These are phyloP conservation scores for Solanum microdontum DNA, from an alignment of 257 asterid species.

Conservation along the genomic window DNA sequence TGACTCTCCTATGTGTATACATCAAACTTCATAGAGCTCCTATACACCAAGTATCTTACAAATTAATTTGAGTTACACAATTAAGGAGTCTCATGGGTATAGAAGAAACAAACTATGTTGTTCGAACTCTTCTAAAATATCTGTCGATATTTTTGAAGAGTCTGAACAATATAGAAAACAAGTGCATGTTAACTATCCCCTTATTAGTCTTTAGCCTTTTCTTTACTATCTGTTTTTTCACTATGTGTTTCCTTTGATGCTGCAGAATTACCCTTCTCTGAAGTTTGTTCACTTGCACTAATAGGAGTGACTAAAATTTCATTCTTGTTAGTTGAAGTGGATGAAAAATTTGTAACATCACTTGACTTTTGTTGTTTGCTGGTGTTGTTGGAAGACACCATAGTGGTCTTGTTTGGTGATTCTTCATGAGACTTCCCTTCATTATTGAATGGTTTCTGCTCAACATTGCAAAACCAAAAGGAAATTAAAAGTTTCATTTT, in stretches of 20 bases:
- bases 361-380: neutral
- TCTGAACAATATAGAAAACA: neutral
- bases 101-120: neutral
- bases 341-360: neutral
- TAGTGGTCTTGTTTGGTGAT: neutral
- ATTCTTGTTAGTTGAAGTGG: neutral
- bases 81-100: neutral
- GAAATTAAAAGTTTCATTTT: neutral
- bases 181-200: neutral
- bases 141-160: neutral
- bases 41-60: neutral
- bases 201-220: neutral
- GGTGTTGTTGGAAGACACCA: neutral
- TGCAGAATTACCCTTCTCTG: neutral
- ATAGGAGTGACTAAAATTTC: neutral
- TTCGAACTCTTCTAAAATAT: neutral
- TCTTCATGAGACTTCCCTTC: conserved; percentile 6
- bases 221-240: neutral
- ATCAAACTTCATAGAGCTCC: neutral
- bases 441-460: conserved; percentile 3
- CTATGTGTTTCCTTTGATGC: neutral
- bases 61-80: neutral
- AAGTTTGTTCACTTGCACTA: neutral
- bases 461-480: neutral
- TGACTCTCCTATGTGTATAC: neutral